Evolutionary conservation across 2,329 filamentous ascomycete species (phyloP).

Genomic region (Aspergillus glaucus): DNA sequence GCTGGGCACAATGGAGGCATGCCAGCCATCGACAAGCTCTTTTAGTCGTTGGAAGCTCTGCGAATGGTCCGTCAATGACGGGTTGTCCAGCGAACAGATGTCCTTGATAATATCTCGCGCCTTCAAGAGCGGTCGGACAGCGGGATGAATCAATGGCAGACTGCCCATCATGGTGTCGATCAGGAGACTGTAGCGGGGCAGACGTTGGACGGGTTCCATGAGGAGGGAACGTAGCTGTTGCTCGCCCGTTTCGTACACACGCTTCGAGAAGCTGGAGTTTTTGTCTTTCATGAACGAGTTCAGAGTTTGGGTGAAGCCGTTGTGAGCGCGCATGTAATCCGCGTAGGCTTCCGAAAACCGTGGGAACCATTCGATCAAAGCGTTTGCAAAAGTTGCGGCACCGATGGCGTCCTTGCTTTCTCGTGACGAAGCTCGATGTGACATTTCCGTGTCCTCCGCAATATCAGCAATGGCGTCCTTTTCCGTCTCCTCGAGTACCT

Average conservation of each 20-base stretch:
- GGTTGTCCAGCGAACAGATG: slow-evolving; percentile 86
- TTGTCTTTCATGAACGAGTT: slow-evolving; percentile 69
- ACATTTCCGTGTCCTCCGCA: slow-evolving; percentile 50
- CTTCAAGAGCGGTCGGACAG: slow-evolving; percentile 73
- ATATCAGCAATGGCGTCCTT: slow-evolving; percentile 72
- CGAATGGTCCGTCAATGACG: slow-evolving; percentile 59
- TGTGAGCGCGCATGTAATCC: slow-evolving; percentile 86
- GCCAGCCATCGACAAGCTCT: slow-evolving; percentile 73
- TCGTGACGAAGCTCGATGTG: slow-evolving; percentile 41
- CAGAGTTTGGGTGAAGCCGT: slow-evolving; percentile 75
- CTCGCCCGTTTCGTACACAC: slow-evolving; percentile 77
- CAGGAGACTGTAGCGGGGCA: slow-evolving; percentile 89
- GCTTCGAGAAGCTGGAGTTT: slow-evolving; percentile 73
- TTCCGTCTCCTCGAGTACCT: slow-evolving; percentile 75
- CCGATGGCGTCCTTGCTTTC: slow-evolving; percentile 65
- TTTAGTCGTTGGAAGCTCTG: slow-evolving; percentile 68
- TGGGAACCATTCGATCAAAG: slow-evolving; percentile 87
- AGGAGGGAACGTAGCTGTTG: slow-evolving; percentile 84
- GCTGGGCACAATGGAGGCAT: slow-evolving; percentile 60
- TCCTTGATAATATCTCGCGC: slow-evolving; percentile 91
- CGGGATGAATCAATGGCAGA: slow-evolving; percentile 78
- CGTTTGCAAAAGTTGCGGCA: slow-evolving; percentile 67
- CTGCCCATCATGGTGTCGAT: slow-evolving; percentile 92
- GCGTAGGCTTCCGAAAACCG: slow-evolving; percentile 86
- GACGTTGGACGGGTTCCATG: slow-evolving; percentile 90